phyloP scores from a whole-genome alignment of 2,329 filamentous ascomycete species.

The Cadophora gregata region DNA sequence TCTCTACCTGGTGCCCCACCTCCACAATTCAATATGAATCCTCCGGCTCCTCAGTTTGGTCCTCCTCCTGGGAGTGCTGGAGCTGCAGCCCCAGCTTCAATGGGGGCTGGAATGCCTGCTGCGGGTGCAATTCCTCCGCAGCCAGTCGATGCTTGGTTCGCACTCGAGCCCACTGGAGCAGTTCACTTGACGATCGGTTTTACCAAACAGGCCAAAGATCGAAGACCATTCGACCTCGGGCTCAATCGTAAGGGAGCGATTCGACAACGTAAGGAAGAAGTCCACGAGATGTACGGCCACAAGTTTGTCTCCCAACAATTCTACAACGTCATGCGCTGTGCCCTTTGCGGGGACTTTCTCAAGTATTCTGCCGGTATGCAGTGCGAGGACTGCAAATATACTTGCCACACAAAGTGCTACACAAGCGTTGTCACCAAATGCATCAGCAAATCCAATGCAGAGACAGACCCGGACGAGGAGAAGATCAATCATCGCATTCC shows the following conservation, averaged over 20 bases:
- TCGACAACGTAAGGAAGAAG: slow-evolving; percentile 95
- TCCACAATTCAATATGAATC: slow-evolving; percentile 64
- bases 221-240: slow-evolving; percentile 83
- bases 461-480: slow-evolving; percentile 97
- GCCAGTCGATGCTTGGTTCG: slow-evolving; percentile 94
- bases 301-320: slow-evolving; percentile 99
- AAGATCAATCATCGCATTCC: slow-evolving; percentile 99
- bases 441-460: slow-evolving; percentile 98
- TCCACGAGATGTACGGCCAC: slow-evolving; percentile 98
- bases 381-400: slow-evolving; percentile 99
- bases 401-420: slow-evolving; percentile 98
- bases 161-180: slow-evolving; percentile 89
- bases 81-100: slow-evolving; percentile 36
- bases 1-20: slow-evolving; percentile 51
- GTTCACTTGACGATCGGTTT: slow-evolving; percentile 94
- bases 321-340: slow-evolving; percentile 99
- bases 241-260: slow-evolving; percentile 95
- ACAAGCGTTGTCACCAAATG: slow-evolving; percentile 97
- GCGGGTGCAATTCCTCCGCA: slow-evolving; percentile 48
- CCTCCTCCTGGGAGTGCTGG: slow-evolving; percentile 50
- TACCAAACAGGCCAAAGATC: slow-evolving; percentile 85
- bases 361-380: slow-evolving; percentile 99
- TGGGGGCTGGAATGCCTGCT: slow-evolving; percentile 38
- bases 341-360: slow-evolving; percentile 95
- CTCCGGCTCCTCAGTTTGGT: slow-evolving; percentile 53